Conservation (phyloP, 805 yeast species). For the Nakazawaea anatomiae region DNA sequence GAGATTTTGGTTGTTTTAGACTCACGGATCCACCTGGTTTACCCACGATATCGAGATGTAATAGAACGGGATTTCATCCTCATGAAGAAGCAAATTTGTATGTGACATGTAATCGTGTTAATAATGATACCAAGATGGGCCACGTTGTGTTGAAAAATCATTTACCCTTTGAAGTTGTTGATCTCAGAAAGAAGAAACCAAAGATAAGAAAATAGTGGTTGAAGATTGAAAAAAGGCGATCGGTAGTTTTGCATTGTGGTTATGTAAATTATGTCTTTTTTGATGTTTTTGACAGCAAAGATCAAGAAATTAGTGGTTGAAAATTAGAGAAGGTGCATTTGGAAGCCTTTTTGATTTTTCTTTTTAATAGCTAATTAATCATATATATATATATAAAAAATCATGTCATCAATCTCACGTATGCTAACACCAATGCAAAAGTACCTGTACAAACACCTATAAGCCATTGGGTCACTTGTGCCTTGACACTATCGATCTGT, state of each 20-base stretch:
- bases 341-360: too few species aligned
- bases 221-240: too few species aligned
- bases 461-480: slow-evolving; percentile 97
- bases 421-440: slow-evolving; percentile 88
- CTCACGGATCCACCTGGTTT: slow-evolving; percentile 64
- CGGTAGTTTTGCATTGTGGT: too few species aligned
- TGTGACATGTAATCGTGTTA: slow-evolving; percentile 33
- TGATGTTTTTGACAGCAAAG: too few species aligned
- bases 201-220: not conserved
- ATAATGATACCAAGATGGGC: slow-evolving; percentile 28
- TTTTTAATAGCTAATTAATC: too few species aligned
- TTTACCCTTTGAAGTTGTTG: slow-evolving; percentile 43
- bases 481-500: slow-evolving; percentile 91
- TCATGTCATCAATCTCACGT: slow-evolving; percentile 72
- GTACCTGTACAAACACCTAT: slow-evolving; percentile 99
- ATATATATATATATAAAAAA: too few species aligned
- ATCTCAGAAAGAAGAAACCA: slow-evolving; percentile 30
- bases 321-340: too few species aligned
- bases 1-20: slow-evolving; percentile 51
- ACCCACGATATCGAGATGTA: slow-evolving; percentile 46
- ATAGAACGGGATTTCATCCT: slow-evolving; percentile 51
- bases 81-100: slow-evolving; percentile 48
- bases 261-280: too few species aligned
- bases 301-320: too few species aligned
- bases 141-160: slow-evolving; percentile 42